These are phyloP conservation scores for Sugiyamaella qingdaonensis DNA, from an alignment of 805 yeast species.

Conservation along the genomic window DNA sequence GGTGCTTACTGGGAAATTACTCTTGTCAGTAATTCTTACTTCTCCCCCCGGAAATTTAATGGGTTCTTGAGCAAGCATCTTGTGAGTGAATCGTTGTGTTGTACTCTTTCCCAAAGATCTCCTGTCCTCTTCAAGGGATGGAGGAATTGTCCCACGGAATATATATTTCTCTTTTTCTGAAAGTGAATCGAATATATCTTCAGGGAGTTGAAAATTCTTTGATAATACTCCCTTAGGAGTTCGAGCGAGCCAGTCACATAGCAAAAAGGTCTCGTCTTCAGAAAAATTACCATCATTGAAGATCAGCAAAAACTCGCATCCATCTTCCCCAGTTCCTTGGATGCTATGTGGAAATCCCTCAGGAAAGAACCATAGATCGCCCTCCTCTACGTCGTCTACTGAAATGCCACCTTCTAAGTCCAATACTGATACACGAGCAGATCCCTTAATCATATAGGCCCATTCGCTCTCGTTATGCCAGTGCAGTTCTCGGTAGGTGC, in stretches of 20 bases:
- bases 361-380: slow-evolving; percentile 5
- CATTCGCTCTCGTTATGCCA: slow-evolving; percentile 6
- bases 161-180: slow-evolving; percentile 5
- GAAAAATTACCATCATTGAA: slow-evolving; percentile 2
- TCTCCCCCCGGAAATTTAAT: slow-evolving; percentile 1
- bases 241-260: slow-evolving; percentile 6
- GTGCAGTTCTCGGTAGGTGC: slow-evolving; percentile 4
- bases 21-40: not conserved
- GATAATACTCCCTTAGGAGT: slow-evolving; percentile 3
- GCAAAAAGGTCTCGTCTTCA: slow-evolving; percentile 4
- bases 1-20: slow-evolving; percentile 3
- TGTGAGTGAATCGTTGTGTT: not conserved
- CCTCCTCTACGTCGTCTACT: not conserved
- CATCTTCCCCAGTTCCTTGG: slow-evolving; percentile 3
- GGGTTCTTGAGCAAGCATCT: slow-evolving; percentile 1
- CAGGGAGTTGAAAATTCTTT: not conserved
- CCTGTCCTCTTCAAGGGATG: not conserved
- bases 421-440: not conserved
- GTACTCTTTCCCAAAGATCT: too few relatives aligned
- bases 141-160: not conserved
- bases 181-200: not conserved
- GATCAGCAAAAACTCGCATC: slow-evolving; percentile 5
- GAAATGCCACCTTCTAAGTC: slow-evolving; percentile 2
- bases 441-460: slow-evolving; percentile 6
- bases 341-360: not conserved